Percentiles rank a stretch among this genome's conserved stretches.
Evolutionary conservation across 495 filamentous ascomycete species (phyloP).

Genomic region (Daldinia concentrica): DNA sequence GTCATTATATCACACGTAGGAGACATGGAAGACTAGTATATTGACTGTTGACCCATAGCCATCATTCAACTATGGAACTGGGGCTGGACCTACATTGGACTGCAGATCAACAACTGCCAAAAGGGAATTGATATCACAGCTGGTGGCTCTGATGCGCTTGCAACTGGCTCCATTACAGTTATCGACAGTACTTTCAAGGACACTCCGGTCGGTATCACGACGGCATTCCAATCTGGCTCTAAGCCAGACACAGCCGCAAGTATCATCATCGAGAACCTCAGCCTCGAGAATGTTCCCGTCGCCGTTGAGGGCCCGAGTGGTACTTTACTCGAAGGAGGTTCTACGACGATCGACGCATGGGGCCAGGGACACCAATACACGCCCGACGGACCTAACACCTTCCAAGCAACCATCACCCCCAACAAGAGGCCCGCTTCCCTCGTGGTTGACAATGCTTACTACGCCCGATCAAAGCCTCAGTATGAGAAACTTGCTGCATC

Average conservation of each 20-base stretch:
- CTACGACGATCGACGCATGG: conserved; percentile 61
- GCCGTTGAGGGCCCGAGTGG: conserved; percentile 65
- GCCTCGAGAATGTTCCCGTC: conserved; percentile 66
- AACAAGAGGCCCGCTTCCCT: conserved; percentile 54
- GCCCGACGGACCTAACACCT: conserved; percentile 53
- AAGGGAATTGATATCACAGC: conserved; percentile 71
- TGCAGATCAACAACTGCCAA: conserved; percentile 69
- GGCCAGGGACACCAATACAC: conserved; percentile 58
- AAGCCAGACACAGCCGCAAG: conserved; percentile 61
- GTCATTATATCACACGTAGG: not conserved
- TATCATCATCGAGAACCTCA: conserved; percentile 72
- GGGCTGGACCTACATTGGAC: conserved; percentile 66
- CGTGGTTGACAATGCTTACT: conserved; percentile 53
- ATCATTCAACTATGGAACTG: conserved; percentile 65
- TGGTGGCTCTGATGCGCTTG: conserved; percentile 54
- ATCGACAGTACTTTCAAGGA: conserved; percentile 81
- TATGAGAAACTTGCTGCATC: conserved; percentile 62
- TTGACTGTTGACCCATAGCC: conserved; percentile 37
- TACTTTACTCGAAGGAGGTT: conserved; percentile 67
- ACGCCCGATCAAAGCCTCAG: conserved; percentile 66
- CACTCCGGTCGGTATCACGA: conserved; percentile 73
- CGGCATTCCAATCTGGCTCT: conserved; percentile 64
- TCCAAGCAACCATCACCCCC: conserved; percentile 49
- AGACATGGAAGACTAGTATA: not conserved
- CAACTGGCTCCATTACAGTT: conserved; percentile 65